phyloP scores from a whole-genome alignment of 106 monocot genomes.

The Chionographis japonica region DNA sequence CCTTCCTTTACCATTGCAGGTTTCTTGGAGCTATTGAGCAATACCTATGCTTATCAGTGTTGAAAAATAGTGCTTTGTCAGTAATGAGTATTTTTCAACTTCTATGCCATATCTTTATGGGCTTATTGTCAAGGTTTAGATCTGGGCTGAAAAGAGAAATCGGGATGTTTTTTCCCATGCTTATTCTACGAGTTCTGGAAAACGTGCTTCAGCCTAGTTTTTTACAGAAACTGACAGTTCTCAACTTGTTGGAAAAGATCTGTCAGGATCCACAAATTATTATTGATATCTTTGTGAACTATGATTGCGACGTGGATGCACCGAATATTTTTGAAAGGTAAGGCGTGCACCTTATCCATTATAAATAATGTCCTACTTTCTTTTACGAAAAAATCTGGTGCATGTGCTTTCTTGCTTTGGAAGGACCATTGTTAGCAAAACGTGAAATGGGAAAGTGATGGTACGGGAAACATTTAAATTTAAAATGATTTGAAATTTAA shows the following conservation, averaged over 20 bases:
- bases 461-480: too few species aligned
- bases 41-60: slow-evolving; percentile 88
- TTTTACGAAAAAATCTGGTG: neutral
- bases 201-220: slow-evolving; percentile 97
- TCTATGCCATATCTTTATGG: slow-evolving; percentile 80
- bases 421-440: neutral
- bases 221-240: slow-evolving; percentile 92
- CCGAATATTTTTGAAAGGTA: slow-evolving; percentile 99
- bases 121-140: slow-evolving; percentile 77
- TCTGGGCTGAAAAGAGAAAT: slow-evolving; percentile 93
- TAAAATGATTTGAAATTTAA: too few species aligned
- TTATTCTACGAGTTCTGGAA: slow-evolving; percentile 85
- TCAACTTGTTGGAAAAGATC: slow-evolving; percentile 81
- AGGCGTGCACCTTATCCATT: neutral
- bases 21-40: slow-evolving; percentile 97
- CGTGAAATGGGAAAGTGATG: too few species aligned
- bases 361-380: neutral
- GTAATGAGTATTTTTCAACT: slow-evolving; percentile 97
- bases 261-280: slow-evolving; percentile 84
- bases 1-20: slow-evolving; percentile 32
- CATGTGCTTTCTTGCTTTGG: neutral
- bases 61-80: slow-evolving; percentile 95
- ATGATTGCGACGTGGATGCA: slow-evolving; percentile 98
- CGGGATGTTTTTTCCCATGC: slow-evolving; percentile 98
- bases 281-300: slow-evolving; percentile 95